A percentile compares a stretch with the other conserved stretches of the same genome.
phyloP scores from a whole-genome alignment of 192 early-diverging fungal genomes.

The Funneliformis geosporum region DNA sequence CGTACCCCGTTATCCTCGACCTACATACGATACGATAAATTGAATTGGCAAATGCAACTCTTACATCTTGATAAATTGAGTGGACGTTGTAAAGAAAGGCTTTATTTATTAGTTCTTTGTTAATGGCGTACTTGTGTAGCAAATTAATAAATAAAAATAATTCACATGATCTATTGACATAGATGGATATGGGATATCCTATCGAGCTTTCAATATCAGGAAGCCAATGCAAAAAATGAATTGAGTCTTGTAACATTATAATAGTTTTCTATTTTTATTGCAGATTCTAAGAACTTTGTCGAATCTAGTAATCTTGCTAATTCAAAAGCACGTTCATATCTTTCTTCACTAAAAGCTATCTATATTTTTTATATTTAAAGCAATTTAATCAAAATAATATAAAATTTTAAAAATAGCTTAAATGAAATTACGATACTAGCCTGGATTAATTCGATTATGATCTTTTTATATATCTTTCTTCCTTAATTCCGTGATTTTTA shows the following conservation, averaged over 20 bases:
- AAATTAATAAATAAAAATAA: slow-evolving; percentile 32
- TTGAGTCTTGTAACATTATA: slow-evolving; percentile 52
- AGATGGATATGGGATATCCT: slow-evolving; percentile 56
- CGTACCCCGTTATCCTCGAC: slow-evolving; percentile 71
- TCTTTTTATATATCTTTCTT: slow-evolving; percentile 72
- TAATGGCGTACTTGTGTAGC: slow-evolving; percentile 15
- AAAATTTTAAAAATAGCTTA: background rate
- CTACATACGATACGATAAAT: slow-evolving; percentile 64
- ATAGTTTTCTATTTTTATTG: slow-evolving; percentile 78
- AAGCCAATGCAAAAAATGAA: slow-evolving; percentile 47
- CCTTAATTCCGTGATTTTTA: slow-evolving; percentile 41
- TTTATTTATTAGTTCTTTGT: background rate
- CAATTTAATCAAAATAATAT: slow-evolving; percentile 23
- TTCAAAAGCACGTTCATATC: slow-evolving; percentile 78
- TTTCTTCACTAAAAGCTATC: slow-evolving; percentile 77
- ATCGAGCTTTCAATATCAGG: slow-evolving; percentile 57
- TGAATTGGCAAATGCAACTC: slow-evolving; percentile 68
- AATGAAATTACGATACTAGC: slow-evolving; percentile 39
- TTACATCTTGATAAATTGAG: slow-evolving; percentile 51
- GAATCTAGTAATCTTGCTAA: slow-evolving; percentile 63
- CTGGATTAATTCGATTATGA: slow-evolving; percentile 73
- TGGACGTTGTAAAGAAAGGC: slow-evolving; percentile 45
- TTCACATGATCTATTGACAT: slow-evolving; percentile 43
- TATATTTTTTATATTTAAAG: slow-evolving; percentile 29
- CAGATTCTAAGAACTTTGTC: slow-evolving; percentile 74